Evolutionary conservation across 1,139 yeast genomes (phyloP).

Genomic region (Yamadazyma jaroonii): DNA sequence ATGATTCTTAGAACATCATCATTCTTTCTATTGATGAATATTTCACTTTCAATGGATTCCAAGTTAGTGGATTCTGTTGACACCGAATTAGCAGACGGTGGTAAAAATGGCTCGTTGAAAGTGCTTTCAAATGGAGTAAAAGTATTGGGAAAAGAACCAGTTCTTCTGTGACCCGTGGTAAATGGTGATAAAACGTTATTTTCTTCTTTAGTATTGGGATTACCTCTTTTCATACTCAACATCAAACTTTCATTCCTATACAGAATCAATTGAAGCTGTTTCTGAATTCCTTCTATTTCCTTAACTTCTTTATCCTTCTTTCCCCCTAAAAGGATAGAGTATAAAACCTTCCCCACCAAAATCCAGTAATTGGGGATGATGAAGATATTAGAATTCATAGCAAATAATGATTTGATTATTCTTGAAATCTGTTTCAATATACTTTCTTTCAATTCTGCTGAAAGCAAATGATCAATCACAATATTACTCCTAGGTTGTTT

Average conservation of each 20-base stretch:
- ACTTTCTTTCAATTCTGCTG: constrained; percentile 19
- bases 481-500: constrained; percentile 5
- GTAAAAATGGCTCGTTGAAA: background rate
- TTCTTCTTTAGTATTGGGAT: constrained; percentile 23
- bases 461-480: constrained; percentile 7
- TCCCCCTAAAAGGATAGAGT: constrained; percentile 31
- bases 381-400: constrained; percentile 63
- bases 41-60: constrained; percentile 15
- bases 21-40: constrained; percentile 25
- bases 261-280: constrained; percentile 58
- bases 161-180: constrained; percentile 31
- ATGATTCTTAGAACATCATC: constrained; percentile 34
- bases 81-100: background rate
- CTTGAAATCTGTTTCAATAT: constrained; percentile 26
- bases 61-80: constrained; percentile 5
- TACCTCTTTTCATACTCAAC: constrained; percentile 35
- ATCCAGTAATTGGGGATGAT: constrained; percentile 79
- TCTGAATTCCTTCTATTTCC: constrained; percentile 30
- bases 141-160: constrained; percentile 12
- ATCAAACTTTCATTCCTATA: constrained; percentile 72
- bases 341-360: constrained; percentile 44
- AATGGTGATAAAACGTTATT: constrained; percentile 68
- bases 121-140: constrained; percentile 6
- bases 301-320: background rate
- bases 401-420: constrained; percentile 50